Conservation (phyloP, 2,329 filamentous ascomycete genomes). For the Microdochium paspali region DNA sequence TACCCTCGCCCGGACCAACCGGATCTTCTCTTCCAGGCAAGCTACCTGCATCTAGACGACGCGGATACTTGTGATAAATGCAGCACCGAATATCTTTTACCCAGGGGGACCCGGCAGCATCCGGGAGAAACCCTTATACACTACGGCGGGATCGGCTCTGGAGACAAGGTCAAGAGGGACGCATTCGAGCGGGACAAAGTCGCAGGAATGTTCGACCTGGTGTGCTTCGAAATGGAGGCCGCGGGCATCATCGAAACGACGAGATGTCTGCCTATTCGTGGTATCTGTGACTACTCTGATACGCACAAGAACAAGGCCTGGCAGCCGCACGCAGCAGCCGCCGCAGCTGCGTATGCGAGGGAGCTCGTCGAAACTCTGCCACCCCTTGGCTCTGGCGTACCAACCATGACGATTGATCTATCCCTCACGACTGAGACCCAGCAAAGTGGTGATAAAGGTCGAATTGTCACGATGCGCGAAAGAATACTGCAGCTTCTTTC, state of each 20-base stretch:
- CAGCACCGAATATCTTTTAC: background rate
- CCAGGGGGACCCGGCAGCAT: background rate
- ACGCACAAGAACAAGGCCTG: background rate
- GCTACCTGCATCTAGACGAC: background rate
- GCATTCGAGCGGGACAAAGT: too few relatives aligned
- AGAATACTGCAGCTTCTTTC: background rate
- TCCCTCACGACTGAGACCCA: too few relatives aligned
- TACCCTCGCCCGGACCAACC: background rate
- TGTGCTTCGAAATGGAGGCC: background rate
- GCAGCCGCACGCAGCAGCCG: background rate
- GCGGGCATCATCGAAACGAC: background rate
- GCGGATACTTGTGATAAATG: background rate
- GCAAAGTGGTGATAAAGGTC: background rate
- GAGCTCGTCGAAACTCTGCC: background rate
- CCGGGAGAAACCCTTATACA: background rate
- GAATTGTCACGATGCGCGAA: background rate
- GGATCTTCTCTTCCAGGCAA: background rate
- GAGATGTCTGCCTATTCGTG: background rate
- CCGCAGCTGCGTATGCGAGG: background rate
- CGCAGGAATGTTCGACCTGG: constrained; percentile 4
- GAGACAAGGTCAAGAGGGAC: background rate
- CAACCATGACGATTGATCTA: too few relatives aligned
- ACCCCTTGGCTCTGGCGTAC: too few relatives aligned
- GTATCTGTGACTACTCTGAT: background rate
- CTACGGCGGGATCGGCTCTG: background rate